phyloP scores from a whole-genome alignment of 257 asterid species.

The Solanum virginianum region DNA sequence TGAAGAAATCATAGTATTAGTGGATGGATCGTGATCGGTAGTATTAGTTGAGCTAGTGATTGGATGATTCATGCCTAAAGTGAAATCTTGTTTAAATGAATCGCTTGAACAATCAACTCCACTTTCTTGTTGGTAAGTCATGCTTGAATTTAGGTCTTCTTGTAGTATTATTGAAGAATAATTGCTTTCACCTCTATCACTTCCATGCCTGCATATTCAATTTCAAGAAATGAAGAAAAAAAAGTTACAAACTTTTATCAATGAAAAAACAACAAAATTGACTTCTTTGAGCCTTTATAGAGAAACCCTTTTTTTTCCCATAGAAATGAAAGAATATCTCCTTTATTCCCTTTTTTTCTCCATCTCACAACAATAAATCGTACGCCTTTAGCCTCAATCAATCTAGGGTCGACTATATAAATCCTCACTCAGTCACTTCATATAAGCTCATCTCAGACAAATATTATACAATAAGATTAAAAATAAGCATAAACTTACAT shows the following conservation, averaged over 20 bases:
- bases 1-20: not conserved
- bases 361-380: not conserved
- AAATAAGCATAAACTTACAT: not conserved
- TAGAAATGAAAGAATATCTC: not conserved
- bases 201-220: conserved; percentile 2
- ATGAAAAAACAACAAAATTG: not conserved
- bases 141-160: conserved; percentile 3
- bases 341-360: not conserved
- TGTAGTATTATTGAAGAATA: not conserved
- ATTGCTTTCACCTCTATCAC: not conserved
- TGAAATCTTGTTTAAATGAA: not conserved
- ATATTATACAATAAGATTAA: not conserved
- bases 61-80: not conserved
- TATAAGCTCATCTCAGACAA: not conserved
- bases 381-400: not conserved
- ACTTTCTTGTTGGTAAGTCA: conserved; percentile 5
- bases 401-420: not conserved
- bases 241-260: not conserved
- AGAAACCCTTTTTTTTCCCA: not conserved
- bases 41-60: not conserved
- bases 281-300: not conserved
- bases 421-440: not conserved
- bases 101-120: not conserved
- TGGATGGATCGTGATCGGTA: not conserved
- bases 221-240: not conserved